Percentiles rank a stretch among this genome's conserved stretches.
phyloP scores from a whole-genome alignment of 2,329 filamentous ascomycete genomes.

The Monilinia vaccinii-corymbosi region DNA sequence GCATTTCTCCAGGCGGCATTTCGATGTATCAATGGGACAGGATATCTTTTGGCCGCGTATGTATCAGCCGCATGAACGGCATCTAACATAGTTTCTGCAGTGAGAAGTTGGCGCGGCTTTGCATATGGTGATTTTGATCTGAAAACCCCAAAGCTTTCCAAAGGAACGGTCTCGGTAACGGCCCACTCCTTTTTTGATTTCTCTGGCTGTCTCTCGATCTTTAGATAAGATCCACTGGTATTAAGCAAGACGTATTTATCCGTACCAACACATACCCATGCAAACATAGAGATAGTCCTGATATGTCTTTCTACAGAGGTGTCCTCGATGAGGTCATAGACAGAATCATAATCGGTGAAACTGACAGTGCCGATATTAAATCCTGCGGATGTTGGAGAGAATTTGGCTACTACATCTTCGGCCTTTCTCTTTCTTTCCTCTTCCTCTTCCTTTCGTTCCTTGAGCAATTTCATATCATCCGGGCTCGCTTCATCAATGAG shows the following conservation, averaged over 20 bases:
- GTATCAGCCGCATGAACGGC: constrained; percentile 82
- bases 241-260: constrained; percentile 64
- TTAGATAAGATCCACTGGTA: constrained; percentile 51
- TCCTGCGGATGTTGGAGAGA: background rate
- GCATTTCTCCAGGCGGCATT: constrained; percentile 60
- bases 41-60: constrained; percentile 59
- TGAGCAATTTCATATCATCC: constrained; percentile 49
- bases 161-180: constrained; percentile 31
- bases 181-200: constrained; percentile 15
- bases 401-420: background rate
- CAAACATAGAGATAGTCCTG: constrained; percentile 60
- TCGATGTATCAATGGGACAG: constrained; percentile 56
- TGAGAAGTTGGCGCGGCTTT: constrained; percentile 58
- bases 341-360: constrained; percentile 84
- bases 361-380: constrained; percentile 31
- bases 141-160: constrained; percentile 7
- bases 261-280: constrained; percentile 75
- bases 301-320: constrained; percentile 72
- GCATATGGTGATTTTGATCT: constrained; percentile 53
- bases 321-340: constrained; percentile 85
- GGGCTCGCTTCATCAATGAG: constrained; percentile 59
- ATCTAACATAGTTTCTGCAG: constrained; percentile 56
- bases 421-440: constrained; percentile 18
- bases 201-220: constrained; percentile 34
- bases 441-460: constrained; percentile 40